Evolutionary conservation across 2,329 filamentous ascomycete species (phyloP).

Genomic region (Fusarium sp.): DNA sequence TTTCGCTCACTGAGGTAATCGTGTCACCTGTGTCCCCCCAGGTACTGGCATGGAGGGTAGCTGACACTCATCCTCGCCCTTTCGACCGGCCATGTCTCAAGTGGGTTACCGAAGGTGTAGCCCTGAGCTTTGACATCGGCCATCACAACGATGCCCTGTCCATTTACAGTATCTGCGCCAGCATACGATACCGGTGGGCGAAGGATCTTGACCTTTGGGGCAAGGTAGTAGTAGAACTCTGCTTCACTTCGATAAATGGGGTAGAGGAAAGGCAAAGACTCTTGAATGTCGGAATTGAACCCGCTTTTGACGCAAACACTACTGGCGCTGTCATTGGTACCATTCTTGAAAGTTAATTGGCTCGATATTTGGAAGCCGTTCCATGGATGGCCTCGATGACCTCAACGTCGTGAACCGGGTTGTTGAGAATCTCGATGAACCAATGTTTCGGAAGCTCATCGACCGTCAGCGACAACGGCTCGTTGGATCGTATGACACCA

Average conservation of each 20-base stretch:
- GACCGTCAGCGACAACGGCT: not conserved
- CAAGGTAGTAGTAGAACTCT: constrained; percentile 19
- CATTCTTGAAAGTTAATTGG: not conserved
- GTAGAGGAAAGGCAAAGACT: not conserved
- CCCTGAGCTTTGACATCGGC: not conserved
- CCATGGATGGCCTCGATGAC: not conserved
- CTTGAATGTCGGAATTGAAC: not conserved
- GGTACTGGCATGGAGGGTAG: constrained; percentile 12
- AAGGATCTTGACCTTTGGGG: not conserved
- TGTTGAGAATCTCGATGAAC: constrained; percentile 5
- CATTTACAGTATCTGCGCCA: not conserved
- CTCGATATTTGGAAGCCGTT: constrained; percentile 8
- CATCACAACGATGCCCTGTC: constrained; percentile 4
- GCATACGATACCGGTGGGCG: not conserved
- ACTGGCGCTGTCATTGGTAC: not conserved
- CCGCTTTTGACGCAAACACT: constrained; percentile 20
- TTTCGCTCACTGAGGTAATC: not conserved
- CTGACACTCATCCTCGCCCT: not conserved
- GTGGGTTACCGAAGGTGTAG: constrained; percentile 2
- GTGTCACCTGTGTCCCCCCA: not conserved
- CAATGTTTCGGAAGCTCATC: not conserved
- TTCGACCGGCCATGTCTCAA: constrained; percentile 1
- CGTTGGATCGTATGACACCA: not conserved
- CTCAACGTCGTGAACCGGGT: not conserved
- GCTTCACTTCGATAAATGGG: not conserved